Evolutionary conservation across 2,329 filamentous ascomycete species (phyloP).

Genomic region (Epichloe gansuensis): DNA sequence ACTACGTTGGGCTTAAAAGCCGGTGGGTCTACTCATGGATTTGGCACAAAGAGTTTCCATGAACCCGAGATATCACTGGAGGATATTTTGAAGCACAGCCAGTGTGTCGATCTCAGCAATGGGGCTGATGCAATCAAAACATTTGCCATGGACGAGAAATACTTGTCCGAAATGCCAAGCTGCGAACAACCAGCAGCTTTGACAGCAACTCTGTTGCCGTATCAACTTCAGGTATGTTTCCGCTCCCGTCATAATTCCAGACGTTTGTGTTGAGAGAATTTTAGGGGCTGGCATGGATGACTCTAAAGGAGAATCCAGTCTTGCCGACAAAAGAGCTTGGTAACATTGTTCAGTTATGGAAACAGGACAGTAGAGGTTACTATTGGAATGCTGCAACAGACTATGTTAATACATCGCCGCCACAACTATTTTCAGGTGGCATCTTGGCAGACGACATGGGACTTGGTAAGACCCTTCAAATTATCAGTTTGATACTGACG

Average conservation of each 20-base stretch:
- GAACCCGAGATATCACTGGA: slow-evolving; percentile 39
- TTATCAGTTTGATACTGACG: slow-evolving; percentile 64
- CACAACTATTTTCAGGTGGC: slow-evolving; percentile 61
- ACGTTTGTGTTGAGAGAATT: slow-evolving; percentile 11
- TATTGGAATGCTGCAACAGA: slow-evolving; percentile 49
- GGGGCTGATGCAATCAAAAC: slow-evolving; percentile 53
- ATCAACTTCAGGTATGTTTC: slow-evolving; percentile 50
- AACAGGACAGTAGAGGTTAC: slow-evolving; percentile 34
- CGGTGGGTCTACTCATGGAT: slow-evolving; percentile 25
- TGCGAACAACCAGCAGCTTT: slow-evolving; percentile 55
- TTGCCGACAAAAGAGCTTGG: slow-evolving; percentile 45
- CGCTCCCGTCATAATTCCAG: not conserved
- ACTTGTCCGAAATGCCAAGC: slow-evolving; percentile 58
- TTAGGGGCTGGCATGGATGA: slow-evolving; percentile 71
- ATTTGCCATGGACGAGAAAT: slow-evolving; percentile 57
- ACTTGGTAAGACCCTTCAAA: slow-evolving; percentile 75
- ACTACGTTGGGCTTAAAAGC: slow-evolving; percentile 27
- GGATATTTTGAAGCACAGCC: slow-evolving; percentile 51
- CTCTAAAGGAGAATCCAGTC: slow-evolving; percentile 57
- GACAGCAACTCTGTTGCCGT: slow-evolving; percentile 57
- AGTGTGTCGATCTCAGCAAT: slow-evolving; percentile 53
- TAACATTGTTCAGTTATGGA: slow-evolving; percentile 66
- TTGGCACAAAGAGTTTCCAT: slow-evolving; percentile 14
- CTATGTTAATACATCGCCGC: slow-evolving; percentile 44
- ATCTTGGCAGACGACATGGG: slow-evolving; percentile 89